A percentile compares a stretch with the other conserved stretches of the same genome.
Conservation (phyloP, 2,329 filamentous ascomycete species). For the Epicoccum nigrum region DNA sequence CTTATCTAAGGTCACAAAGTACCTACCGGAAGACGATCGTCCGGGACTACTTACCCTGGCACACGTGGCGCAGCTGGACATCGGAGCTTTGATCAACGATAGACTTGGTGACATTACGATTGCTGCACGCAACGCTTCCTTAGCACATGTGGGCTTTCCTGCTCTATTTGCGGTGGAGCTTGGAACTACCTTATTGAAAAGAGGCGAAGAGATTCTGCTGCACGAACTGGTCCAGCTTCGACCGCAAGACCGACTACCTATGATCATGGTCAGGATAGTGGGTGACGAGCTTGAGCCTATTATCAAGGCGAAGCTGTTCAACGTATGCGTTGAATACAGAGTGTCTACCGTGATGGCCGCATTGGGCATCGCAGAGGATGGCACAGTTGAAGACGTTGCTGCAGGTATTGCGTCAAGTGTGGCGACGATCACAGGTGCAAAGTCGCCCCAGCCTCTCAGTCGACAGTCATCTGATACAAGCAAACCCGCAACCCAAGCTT, state of each 20-base stretch:
- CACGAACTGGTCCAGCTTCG: slow-evolving; percentile 60
- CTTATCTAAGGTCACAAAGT: slow-evolving; percentile 87
- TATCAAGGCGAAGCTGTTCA: slow-evolving; percentile 84
- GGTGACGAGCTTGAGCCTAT: slow-evolving; percentile 93
- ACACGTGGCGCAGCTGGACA: slow-evolving; percentile 67
- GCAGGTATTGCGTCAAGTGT: slow-evolving; percentile 79
- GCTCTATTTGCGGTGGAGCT: slow-evolving; percentile 81
- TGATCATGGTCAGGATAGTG: slow-evolving; percentile 87
- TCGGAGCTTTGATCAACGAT: slow-evolving; percentile 68
- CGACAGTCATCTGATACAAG: slow-evolving; percentile 39
- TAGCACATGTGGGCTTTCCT: slow-evolving; percentile 76
- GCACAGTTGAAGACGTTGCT: slow-evolving; percentile 70
- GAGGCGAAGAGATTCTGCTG: slow-evolving; percentile 77
- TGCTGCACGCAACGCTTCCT: slow-evolving; percentile 28
- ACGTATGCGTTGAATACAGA: slow-evolving; percentile 85
- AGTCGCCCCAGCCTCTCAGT: slow-evolving; percentile 54
- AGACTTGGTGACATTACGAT: slow-evolving; percentile 67
- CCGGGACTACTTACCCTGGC: slow-evolving; percentile 82
- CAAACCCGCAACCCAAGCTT: slow-evolving; percentile 22
- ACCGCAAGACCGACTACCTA: slow-evolving; percentile 59
- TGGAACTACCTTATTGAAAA: slow-evolving; percentile 63
- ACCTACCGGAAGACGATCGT: slow-evolving; percentile 92
- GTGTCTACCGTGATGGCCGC: slow-evolving; percentile 83
- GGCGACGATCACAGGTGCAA: slow-evolving; percentile 72
- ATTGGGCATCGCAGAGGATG: slow-evolving; percentile 70